Evolutionary conservation across 441 rosid genomes (phyloP), one percentile per base, ranked within the genome.

Genomic region (Populus hybrid): DNA sequence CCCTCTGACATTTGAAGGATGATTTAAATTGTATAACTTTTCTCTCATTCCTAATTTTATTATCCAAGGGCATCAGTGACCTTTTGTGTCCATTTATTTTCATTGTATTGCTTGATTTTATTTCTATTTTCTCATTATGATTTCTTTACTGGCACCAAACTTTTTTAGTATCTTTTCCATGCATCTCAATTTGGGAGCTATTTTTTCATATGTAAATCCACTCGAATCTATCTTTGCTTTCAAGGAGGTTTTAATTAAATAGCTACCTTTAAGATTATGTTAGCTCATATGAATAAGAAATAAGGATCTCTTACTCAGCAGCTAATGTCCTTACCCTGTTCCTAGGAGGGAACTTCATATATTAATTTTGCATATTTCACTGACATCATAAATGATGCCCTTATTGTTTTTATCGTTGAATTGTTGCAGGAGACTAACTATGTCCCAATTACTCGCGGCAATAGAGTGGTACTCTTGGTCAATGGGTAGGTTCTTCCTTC

Each of bases 361-460:
- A 6, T 24, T 40, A 70, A n/a, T 74, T 7, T 35, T 38, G 57
- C n/a, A 40, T 24, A 32, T 71, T 77, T 16, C 11, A 38, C 46
- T 65, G 73, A 59, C 36, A 57, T 10, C 67, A n/a, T 61, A 32
- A 57, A 50, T 74, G 73, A 42, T 63, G 38, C 32, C 61, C 67
- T 59, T 14, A 24, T 53, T 73, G 10, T 75, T 71, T 73, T 38
- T 69, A 73, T 71, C 65, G 30, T 36, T 80, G 57, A 63, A 79
- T 83, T 77, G 83, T 82, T 90, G 87, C 93, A 96, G 99, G 98
- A 94, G 86, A 94, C 91, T 78, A 92, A 87, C 82, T 96, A 96
- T 84, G 97, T 96, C 81, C 98, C 98, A 30, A 96, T 96, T 70
- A 90, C 94, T 28, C 90, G 96, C 24, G 99, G 99, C 73, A 90